phyloP scores from a whole-genome alignment of 2,329 filamentous ascomycete species.

The Claviceps sp. region DNA sequence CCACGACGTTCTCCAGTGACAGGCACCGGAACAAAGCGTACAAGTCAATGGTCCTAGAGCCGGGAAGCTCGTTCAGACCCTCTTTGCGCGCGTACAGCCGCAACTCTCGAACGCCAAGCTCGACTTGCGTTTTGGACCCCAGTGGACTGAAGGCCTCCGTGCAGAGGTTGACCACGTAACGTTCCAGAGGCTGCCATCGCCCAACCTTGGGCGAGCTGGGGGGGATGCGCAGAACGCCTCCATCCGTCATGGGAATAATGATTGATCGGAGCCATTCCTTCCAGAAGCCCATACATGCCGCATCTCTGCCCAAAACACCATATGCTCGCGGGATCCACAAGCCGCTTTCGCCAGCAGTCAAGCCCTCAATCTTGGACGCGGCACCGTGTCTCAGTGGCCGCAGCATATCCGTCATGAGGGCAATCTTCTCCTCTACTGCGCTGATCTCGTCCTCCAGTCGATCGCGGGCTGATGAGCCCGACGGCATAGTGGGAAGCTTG shows the following conservation, averaged over 20 bases:
- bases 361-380: conserved; percentile 89
- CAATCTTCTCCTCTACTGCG: conserved; percentile 91
- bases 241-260: conserved; percentile 90
- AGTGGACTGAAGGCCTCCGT: conserved; percentile 87
- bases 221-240: conserved; percentile 67
- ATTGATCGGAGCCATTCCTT: conserved; percentile 96
- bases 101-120: conserved; percentile 78
- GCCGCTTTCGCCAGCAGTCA: conserved; percentile 89
- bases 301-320: conserved; percentile 78
- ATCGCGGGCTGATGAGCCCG: conserved; percentile 71
- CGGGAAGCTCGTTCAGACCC: conserved; percentile 82
- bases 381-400: conserved; percentile 86
- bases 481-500: conserved; percentile 64
- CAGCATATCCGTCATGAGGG: conserved; percentile 89
- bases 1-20: conserved; percentile 82
- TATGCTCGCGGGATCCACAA: conserved; percentile 93
- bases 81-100: conserved; percentile 88
- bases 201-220: conserved; percentile 81
- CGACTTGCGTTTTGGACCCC: conserved; percentile 89
- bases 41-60: conserved; percentile 79
- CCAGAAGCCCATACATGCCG: conserved; percentile 79
- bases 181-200: conserved; percentile 89
- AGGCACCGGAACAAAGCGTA: conserved; percentile 86
- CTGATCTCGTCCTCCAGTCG: conserved; percentile 87
- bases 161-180: conserved; percentile 94